A percentile compares a stretch with the other conserved stretches of the same genome.
Evolutionary conservation across 768 basidiomycete genomes (phyloP).

Genomic region (Suillus fuscotomentosus): DNA sequence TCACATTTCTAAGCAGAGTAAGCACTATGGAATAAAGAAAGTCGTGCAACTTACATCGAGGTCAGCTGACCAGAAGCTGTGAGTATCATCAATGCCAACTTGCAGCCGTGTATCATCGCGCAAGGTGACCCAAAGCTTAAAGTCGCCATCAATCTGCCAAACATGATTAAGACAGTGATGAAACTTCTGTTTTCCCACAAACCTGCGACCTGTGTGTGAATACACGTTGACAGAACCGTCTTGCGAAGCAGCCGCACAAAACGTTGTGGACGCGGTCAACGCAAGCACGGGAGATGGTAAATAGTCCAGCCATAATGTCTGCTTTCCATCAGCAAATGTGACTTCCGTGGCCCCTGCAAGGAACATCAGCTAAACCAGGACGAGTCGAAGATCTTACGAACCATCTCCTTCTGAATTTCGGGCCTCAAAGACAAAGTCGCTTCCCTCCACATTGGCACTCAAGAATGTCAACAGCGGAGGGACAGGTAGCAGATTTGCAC

Average conservation of each 20-base stretch:
- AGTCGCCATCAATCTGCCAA: constrained; percentile 69
- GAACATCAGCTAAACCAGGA: neutral
- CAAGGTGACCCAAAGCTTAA: constrained; percentile 71
- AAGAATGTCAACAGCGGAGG: constrained; percentile 63
- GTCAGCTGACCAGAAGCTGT: constrained; percentile 72
- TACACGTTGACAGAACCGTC: constrained; percentile 86
- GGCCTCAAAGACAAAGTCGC: constrained; percentile 70
- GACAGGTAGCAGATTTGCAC: constrained; percentile 33
- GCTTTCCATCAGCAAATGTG: constrained; percentile 57
- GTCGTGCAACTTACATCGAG: constrained; percentile 57
- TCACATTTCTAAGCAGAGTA: constrained; percentile 65
- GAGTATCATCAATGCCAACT: constrained; percentile 64
- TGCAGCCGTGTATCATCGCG: constrained; percentile 65
- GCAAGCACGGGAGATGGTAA: constrained; percentile 69
- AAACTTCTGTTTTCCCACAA: constrained; percentile 16
- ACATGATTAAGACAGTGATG: neutral
- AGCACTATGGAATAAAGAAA: neutral
- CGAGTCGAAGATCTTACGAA: constrained; percentile 27
- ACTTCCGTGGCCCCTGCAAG: constrained; percentile 64
- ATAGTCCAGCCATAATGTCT: constrained; percentile 90
- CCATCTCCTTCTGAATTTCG: constrained; percentile 71
- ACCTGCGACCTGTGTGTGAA: constrained; percentile 83
- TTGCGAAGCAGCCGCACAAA: constrained; percentile 75
- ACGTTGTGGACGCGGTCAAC: constrained; percentile 59
- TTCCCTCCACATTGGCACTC: constrained; percentile 59